These are phyloP conservation scores for Hansenula lynferdii DNA, from an alignment of 1,139 yeast genomes.

Conservation along the genomic window DNA sequence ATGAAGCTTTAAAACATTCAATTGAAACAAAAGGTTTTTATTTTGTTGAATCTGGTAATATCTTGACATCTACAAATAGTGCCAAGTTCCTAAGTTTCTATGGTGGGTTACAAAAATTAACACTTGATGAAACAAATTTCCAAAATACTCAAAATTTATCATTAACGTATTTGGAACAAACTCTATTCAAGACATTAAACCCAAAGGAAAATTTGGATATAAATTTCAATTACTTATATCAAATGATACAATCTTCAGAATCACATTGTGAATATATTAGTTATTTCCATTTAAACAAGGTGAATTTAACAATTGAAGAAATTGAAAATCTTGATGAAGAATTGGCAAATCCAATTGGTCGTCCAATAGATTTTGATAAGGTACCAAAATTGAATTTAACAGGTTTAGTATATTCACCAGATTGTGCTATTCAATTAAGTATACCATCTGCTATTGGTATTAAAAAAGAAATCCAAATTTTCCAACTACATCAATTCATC, in stretches of 20 bases:
- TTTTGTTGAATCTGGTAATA: constrained; percentile 63
- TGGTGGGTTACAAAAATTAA: constrained; percentile 57
- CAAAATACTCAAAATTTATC: constrained; percentile 34
- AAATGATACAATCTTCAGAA: constrained; percentile 23
- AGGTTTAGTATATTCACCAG: constrained; percentile 78
- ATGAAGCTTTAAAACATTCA: constrained; percentile 41
- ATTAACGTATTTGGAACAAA: constrained; percentile 36
- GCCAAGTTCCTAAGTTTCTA: constrained; percentile 68
- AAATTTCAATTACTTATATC: constrained; percentile 17
- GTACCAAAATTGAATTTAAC: constrained; percentile 54
- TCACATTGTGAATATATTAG: constrained; percentile 67
- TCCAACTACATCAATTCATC: constrained; percentile 40
- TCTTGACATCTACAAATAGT: constrained; percentile 59
- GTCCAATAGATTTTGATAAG: constrained; percentile 50
- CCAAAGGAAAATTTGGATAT: constrained; percentile 15
- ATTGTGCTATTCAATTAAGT: constrained; percentile 63
- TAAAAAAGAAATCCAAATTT: constrained; percentile 45
- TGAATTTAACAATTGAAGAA: constrained; percentile 47
- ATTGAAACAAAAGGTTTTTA: constrained; percentile 62
- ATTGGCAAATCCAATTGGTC: constrained; percentile 62
- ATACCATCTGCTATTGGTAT: constrained; percentile 49
- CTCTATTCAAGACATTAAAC: constrained; percentile 20
- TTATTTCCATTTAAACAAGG: constrained; percentile 63
- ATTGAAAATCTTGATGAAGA: constrained; percentile 67
- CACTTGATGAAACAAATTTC: constrained; percentile 40